Evolutionary conservation across 495 filamentous ascomycete genomes (phyloP), one percentile per base, ranked within the genome.

Genomic region (Penicillium tannophilum): DNA sequence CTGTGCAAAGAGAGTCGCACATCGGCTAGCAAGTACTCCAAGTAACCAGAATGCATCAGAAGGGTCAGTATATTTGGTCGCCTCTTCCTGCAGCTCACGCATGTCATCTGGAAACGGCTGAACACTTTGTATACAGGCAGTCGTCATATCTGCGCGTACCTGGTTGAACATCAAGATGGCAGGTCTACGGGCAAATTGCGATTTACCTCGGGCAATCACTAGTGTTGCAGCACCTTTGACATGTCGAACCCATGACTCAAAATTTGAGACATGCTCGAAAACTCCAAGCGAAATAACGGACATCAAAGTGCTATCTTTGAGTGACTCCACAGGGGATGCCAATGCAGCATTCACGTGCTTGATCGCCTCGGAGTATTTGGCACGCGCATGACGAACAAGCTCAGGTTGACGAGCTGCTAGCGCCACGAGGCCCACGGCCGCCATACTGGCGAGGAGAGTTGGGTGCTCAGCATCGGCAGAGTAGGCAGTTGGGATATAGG

Each of bases 261-360:
- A 69, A 11, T 77, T 73, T 6, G 78, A 72, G 52, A 81, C 74
- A 59, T 81, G 79, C 67, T 86, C 83, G 53, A 83, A 87, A 3
- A 84, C 67, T n/a, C 79, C 77, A n/a, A 87, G 69, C 28, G 84
- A 80, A 31, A 87, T 78, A n/a, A 84, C 75, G 6, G 80, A 74
- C 56, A 86, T 80, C 65, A 87, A 72, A 14, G 82, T 87, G 52
- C 74, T 82, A 61, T 87, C 83, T 61, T 83, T 82, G 59, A 78
- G 64, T n/a, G 78, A 79, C 44, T 85, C 81, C 12, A 54, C 59
- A 0, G 82, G 81, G 16, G 78, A 75, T 28, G 72, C 64, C 20
- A 87, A 62, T 3, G 84, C 84, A 23, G 63, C 55, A 58, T 85
- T 87, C 6, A 76, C 75, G 26, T 66, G 52, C 24, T 62, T 56